Percentiles rank a stretch among this genome's conserved stretches.
Conservation (phyloP, 2,329 filamentous ascomycete genomes). For the Fusarium sulawesiense region DNA sequence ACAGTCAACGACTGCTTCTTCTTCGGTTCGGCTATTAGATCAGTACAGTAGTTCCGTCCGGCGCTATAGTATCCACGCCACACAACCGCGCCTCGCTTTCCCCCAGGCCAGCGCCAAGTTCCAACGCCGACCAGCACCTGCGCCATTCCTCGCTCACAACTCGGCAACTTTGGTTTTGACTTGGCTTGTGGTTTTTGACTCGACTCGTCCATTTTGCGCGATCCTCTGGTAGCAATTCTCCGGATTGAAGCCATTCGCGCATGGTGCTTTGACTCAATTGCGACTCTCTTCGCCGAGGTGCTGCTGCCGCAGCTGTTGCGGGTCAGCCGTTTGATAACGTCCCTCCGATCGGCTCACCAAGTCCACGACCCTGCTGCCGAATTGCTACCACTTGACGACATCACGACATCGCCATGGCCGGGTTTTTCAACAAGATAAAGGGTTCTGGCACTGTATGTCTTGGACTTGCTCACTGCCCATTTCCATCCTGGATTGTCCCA, state of each 20-base stretch:
- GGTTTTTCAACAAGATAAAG: slow-evolving; percentile 71
- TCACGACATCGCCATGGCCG: slow-evolving; percentile 59
- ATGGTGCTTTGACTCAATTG: slow-evolving; percentile 43
- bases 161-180: slow-evolving; percentile 31
- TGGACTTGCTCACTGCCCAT: slow-evolving; percentile 10
- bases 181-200: slow-evolving; percentile 4
- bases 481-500: slow-evolving; percentile 10
- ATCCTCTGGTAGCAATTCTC: slow-evolving; percentile 8
- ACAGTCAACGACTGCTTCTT: slow-evolving; percentile 5
- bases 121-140: slow-evolving; percentile 20
- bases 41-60: slow-evolving; percentile 36
- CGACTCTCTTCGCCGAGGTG: slow-evolving; percentile 46
- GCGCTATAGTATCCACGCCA: slow-evolving; percentile 45
- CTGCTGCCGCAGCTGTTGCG: slow-evolving; percentile 52
- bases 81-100: slow-evolving; percentile 40
- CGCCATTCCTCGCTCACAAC: slow-evolving; percentile 32
- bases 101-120: slow-evolving; percentile 21
- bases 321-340: slow-evolving; percentile 45
- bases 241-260: slow-evolving; percentile 36
- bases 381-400: slow-evolving; percentile 28
- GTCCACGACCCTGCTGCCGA: slow-evolving; percentile 26
- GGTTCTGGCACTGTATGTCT: slow-evolving; percentile 64
- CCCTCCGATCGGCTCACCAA: slow-evolving; percentile 40
- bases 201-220: slow-evolving; percentile 6
- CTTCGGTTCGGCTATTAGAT: slow-evolving; percentile 27